These are phyloP conservation scores for Jackrogersella minutella DNA, from an alignment of 495 filamentous ascomycete genomes.

Conservation along the genomic window DNA sequence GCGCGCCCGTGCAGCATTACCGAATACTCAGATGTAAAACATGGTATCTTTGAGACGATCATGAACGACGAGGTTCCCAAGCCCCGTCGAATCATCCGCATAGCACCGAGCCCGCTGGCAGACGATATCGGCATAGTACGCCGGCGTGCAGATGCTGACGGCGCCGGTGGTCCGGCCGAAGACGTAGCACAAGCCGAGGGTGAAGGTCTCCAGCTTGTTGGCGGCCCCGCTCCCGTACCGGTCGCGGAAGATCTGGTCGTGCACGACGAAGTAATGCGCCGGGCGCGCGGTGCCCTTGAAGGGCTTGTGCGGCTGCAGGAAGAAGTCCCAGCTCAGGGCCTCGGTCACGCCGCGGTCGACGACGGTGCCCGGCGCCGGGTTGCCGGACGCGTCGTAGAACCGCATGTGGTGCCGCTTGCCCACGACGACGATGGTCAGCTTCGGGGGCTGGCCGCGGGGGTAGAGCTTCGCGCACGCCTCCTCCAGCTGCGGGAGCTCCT, in stretches of 20 bases:
- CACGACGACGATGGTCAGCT: conserved; percentile 63
- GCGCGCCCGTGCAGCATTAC: neutral
- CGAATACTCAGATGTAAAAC: conserved; percentile 67
- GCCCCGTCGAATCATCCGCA: conserved; percentile 49
- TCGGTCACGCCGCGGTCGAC: conserved; percentile 78
- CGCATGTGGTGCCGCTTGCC: conserved; percentile 83
- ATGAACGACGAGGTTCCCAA: conserved; percentile 46
- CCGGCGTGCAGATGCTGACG: conserved; percentile 71
- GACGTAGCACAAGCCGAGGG: conserved; percentile 70
- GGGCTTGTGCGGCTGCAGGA: conserved; percentile 72
- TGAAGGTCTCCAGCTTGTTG: conserved; percentile 63
- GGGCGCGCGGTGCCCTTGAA: conserved; percentile 83
- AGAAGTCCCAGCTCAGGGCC: conserved; percentile 73
- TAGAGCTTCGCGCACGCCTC: conserved; percentile 64
- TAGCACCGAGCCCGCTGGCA: conserved; percentile 70
- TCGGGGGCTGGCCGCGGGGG: conserved; percentile 55
- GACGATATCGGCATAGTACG: conserved; percentile 73
- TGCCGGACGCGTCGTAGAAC: conserved; percentile 63
- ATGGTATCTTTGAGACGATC: conserved; percentile 62
- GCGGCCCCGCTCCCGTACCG: conserved; percentile 48
- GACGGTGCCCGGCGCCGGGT: conserved; percentile 72
- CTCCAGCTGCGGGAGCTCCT: conserved; percentile 65
- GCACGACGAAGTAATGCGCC: conserved; percentile 73
- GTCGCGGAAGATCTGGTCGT: conserved; percentile 66
- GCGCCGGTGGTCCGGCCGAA: conserved; percentile 72